Evolutionary conservation across 139 green algal species (phyloP), one percentile per base, ranked within the genome.

Genomic region (Yamagishiella unicocca): DNA sequence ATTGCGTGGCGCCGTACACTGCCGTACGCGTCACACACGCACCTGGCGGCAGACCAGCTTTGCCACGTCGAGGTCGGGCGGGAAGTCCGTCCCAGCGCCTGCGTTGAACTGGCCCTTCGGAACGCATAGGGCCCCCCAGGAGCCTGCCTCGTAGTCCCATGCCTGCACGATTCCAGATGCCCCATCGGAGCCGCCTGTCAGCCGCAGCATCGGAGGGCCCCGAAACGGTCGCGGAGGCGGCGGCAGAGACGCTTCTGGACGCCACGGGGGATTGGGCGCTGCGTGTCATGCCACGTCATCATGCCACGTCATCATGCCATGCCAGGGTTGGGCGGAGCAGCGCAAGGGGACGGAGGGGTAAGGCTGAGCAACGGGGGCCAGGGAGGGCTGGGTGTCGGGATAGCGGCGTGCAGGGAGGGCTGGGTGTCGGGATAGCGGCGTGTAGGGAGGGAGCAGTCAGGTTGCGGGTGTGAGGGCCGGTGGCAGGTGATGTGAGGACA

Each of bases 21-120:
- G 17, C 50, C 12, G 50, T 12, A 25, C 17, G 12, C 50, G 12
- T 12, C 12, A 58, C 12, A 17, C 50, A 58, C 50, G 12, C 50
- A 77, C 70, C 70, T 77, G 70, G 38, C 70, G 70, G 70, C 70
- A 77, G 6, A 55, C 35, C 38, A 77, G 38, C 70, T 58, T 53
- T 21, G 70, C 70, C 2, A 77, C 38, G 40, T 77, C 70, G 19
- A 2, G 4, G n/a, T 72, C 64, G 6, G 64, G 8, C 29, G n/a
- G 21, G 22, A 6, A 50, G 3, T 2, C 29, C 33, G 35, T n/a
- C 33, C 67, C 9, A 21, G 35, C n/a, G 14, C 35, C 6, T 27
- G 27, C 64, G 6, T 6, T 40, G 10, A 6, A n/a, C n/a, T n/a
- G n/a, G 29, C 19, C 64, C 10, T 35, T 10, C 19, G 38, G 70